Evolutionary conservation across 2,329 filamentous ascomycete genomes (phyloP), one percentile per base, ranked within the genome.

Genomic region (Dissoconium aciculare): DNA sequence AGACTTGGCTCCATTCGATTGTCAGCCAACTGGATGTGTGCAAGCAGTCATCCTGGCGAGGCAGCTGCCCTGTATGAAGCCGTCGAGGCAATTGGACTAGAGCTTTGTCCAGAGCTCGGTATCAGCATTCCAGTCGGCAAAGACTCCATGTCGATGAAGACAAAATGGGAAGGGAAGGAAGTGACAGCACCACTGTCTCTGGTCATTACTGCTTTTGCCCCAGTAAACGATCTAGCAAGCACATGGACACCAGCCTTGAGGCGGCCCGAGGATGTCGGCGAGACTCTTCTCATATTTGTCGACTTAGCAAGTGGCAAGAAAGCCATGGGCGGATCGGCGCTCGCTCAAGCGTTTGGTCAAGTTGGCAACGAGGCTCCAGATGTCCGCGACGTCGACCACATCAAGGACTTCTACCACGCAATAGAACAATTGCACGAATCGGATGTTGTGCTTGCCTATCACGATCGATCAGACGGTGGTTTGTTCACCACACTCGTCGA

Each of bases 121-220:
- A 74, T 98, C 38, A 83, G 79, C 34, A 95, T 98, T 36, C 89
- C 89, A 3, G 89, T 95, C 5, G 89, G 89, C 33, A 95, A 98
- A 59, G 89, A 98, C 55, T 95, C 87, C 0, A 93, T 91, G 57
- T 94, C 85, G 3, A 95, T 98, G 89, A 94, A 94, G 65, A 87
- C 91, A 48, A 83, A 83, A 33, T 95, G 89, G 89, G 78, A 74
- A 50, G 59, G 67, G 10, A 89, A 80, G 60, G 85, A 85, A 42
- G 87, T 95, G 29, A 94, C 83, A 21, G 82, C 89, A 4, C 89
- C 89, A 1, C 71, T 95, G 45, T 92, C 87, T 1, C 68, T 92
- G 4, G 76, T 94, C 33, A 84, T 95, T 44, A 84, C 89, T 4
- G 82, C 89, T 1, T 94, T 95, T 49, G 78, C 78, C 1, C 71